Percentiles rank a stretch among this genome's conserved stretches.
Conservation (phyloP, 1,139 yeast species). For the Diutina siamensis region DNA sequence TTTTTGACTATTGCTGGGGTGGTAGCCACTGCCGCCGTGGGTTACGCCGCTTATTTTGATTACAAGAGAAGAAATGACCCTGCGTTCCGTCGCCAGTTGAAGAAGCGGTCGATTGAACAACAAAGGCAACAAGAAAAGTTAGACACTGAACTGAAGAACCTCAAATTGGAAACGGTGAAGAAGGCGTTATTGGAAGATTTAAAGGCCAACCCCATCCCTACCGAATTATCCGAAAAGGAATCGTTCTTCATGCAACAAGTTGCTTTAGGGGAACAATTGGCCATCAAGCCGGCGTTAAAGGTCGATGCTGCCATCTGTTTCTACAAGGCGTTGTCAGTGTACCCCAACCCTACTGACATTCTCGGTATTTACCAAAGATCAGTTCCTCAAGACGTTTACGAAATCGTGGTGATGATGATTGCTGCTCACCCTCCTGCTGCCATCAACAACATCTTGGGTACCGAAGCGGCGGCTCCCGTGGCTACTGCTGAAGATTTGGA, state of each 20-base stretch:
- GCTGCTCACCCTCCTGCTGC: conserved; percentile 83
- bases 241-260: conserved; percentile 73
- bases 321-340: conserved; percentile 89
- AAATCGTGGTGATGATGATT: conserved; percentile 75
- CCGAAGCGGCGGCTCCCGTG: conserved; percentile 10
- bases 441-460: conserved; percentile 43
- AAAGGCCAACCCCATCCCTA: conserved; percentile 64
- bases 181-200: conserved; percentile 54
- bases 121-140: conserved; percentile 44
- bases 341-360: conserved; percentile 90
- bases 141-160: conserved; percentile 48
- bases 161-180: conserved; percentile 49
- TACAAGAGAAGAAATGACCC: conserved; percentile 77
- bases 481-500: conserved; percentile 9
- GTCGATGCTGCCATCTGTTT: conserved; percentile 78
- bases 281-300: conserved; percentile 45
- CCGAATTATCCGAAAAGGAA: conserved; percentile 59
- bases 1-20: conserved; percentile 1
- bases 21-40: conserved; percentile 44
- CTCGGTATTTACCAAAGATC: conserved; percentile 83
- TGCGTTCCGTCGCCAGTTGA: conserved; percentile 68
- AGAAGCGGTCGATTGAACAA: conserved; percentile 49
- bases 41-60: conserved; percentile 84
- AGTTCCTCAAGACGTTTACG: conserved; percentile 72
- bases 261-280: conserved; percentile 69